Conservation (phyloP, 176 grass and related monocot genomes). For the Lolium multiflorum region DNA sequence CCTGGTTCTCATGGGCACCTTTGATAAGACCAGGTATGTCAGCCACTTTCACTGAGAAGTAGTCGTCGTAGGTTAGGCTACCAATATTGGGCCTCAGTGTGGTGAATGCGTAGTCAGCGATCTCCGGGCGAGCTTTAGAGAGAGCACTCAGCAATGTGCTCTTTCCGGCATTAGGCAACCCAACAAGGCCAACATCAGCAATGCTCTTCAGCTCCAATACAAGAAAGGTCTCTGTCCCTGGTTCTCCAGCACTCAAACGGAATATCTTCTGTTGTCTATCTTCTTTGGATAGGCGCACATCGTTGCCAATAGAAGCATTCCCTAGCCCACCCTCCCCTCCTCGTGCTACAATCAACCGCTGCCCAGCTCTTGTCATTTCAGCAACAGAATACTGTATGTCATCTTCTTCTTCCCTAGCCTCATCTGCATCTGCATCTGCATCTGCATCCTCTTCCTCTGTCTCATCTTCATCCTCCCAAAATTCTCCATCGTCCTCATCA, state of each 20-base stretch:
- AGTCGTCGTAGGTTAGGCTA: constrained; percentile 72
- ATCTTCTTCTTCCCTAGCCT: constrained; percentile 36
- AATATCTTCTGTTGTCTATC: constrained; percentile 44
- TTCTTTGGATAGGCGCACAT: constrained; percentile 2
- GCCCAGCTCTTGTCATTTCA: constrained; percentile 83
- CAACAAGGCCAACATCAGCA: constrained; percentile 87
- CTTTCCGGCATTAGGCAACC: constrained; percentile 86
- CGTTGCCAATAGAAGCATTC: constrained; percentile 63
- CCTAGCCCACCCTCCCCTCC: constrained; percentile 39
- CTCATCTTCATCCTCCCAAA: constrained; percentile 43
- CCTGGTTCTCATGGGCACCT: constrained; percentile 81
- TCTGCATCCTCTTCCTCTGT: constrained; percentile 6
- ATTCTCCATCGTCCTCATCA: constrained; percentile 39
- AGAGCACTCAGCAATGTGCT: constrained; percentile 82
- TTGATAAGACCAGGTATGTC: constrained; percentile 91
- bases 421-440: background rate
- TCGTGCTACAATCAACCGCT: constrained; percentile 66
- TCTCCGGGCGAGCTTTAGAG: constrained; percentile 73
- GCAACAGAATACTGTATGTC: constrained; percentile 66
- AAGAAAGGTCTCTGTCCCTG: constrained; percentile 71
- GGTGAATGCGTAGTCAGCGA: constrained; percentile 85
- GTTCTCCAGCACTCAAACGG: constrained; percentile 45
- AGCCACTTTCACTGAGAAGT: constrained; percentile 82
- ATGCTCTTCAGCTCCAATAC: constrained; percentile 93
- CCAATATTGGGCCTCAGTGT: constrained; percentile 80